phyloP scores from a whole-genome alignment of 75 land plant genomes.

The Cupressus sempervirens region DNA sequence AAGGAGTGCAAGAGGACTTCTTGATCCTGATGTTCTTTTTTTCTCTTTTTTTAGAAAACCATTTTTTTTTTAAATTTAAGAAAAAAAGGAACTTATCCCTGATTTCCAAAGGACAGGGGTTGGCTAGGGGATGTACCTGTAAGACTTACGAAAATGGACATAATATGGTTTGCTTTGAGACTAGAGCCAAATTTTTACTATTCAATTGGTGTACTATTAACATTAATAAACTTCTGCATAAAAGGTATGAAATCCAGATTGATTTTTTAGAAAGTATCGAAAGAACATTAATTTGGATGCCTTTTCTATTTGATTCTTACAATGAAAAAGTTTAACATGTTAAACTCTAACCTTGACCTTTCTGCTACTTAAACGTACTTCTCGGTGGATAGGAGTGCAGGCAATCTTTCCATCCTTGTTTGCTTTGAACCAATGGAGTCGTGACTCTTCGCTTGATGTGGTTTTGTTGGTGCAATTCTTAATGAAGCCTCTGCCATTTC shows the following conservation, averaged over 20 bases:
- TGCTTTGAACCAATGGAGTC: not conserved
- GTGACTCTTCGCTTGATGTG: not conserved
- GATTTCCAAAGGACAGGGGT: no score
- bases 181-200: not conserved
- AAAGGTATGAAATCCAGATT: not conserved
- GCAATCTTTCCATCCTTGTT: not conserved
- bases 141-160: not conserved
- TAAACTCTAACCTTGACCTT: not conserved
- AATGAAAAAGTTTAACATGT: not conserved
- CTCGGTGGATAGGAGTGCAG: not conserved
- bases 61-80: no score
- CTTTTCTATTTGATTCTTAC: not conserved
- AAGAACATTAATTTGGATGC: not conserved
- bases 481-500: no score
- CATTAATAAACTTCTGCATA: not conserved
- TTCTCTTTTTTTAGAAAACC: no score
- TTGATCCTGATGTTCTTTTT: no score
- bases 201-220: not conserved
- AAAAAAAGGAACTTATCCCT: no score
- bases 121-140: no score
- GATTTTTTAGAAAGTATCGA: not conserved
- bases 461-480: no score
- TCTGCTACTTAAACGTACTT: not conserved
- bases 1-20: no score
- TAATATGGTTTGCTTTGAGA: slow-evolving; percentile 1